phyloP scores from a whole-genome alignment of 192 early-diverging fungal species.

The Umbelopsis isabellina region DNA sequence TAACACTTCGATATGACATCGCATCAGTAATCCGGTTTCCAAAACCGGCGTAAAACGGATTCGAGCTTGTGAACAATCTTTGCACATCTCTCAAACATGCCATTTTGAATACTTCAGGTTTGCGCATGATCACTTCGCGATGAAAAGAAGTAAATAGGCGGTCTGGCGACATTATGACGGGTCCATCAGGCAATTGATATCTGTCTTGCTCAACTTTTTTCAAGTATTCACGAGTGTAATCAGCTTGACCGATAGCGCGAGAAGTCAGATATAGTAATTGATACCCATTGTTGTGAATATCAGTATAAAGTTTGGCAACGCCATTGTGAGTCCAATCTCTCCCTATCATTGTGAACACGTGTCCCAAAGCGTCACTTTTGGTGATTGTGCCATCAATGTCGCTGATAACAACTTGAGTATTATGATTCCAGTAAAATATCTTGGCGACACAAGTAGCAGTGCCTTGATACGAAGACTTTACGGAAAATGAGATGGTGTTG shows the following conservation, averaged over 20 bases:
- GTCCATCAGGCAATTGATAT: conserved; percentile 90
- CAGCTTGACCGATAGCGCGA: conserved; percentile 92
- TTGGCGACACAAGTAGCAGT: conserved; percentile 81
- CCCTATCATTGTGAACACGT: conserved; percentile 96
- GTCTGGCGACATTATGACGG: conserved; percentile 95
- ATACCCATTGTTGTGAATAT: conserved; percentile 93
- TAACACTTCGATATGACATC: conserved; percentile 91
- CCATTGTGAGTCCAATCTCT: conserved; percentile 98
- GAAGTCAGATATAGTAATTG: conserved; percentile 93
- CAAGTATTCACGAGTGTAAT: conserved; percentile 90
- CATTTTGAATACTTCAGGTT: conserved; percentile 98
- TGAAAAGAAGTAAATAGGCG: conserved; percentile 91
- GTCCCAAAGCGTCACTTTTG: conserved; percentile 95
- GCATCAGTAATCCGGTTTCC: conserved; percentile 95
- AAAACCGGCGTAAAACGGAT: conserved; percentile 96
- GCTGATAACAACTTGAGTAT: conserved; percentile 90
- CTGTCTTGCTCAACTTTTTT: conserved; percentile 86
- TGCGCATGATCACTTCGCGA: conserved; percentile 91
- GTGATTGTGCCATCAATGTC: conserved; percentile 99
- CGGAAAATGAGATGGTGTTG: conserved; percentile 90
- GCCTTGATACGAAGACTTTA: conserved; percentile 76
- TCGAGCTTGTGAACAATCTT: conserved; percentile 78
- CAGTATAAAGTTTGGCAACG: conserved; percentile 95
- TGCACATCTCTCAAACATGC: conserved; percentile 90
- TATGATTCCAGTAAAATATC: conserved; percentile 85